Base-by-base conservation (phyloP, 2,329 filamentous ascomycete species). In the Pseudovirgaria hyperparasitica region DNA sequence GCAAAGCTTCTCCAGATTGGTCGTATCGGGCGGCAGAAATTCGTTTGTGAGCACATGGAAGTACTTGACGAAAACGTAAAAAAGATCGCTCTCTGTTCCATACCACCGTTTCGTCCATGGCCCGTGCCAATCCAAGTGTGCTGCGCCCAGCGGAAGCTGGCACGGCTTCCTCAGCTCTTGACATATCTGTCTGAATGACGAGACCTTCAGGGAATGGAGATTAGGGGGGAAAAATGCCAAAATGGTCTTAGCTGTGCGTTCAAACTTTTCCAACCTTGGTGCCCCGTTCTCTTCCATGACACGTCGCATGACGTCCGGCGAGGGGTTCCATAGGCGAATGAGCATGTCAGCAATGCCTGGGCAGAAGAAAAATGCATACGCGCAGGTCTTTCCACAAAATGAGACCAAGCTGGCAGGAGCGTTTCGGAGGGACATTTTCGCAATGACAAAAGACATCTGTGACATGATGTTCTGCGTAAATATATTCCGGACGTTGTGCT, bases 321-420 rank as follows among this genome's bases (percentile, higher is more conserved):
- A 71, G 12, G 82, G 63, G 19, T 71, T 72, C 85, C 86, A 93
- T 5, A 93, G 60, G 10, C 84, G 72, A 15, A 87, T 71, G 25
- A 93, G 63, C 26, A 92, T 71, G 44, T 92, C 84, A 6, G 82
- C 79, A 29, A 92, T 71, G 4, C 82, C 82, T 0, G 84, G 82
- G 16, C 82, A 86, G 44, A 92, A 94, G 57, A 87, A 90, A 54
- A 92, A 93, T 16, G 82, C 85, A 52, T 92, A 93, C 2, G 86
- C 85, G 45, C 81, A 87, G 4, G 84, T 82, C 54, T 90, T 92
- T 33, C 82, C 86, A 28, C 82, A 84, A 48, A 93, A 93, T 16
- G 79, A 78, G 31, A 93, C 81, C 14, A 62, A 37, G 37, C 63
- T 63, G 21, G 72, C 70, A 20, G 72, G 69, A 7, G 73, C 72